Conservation (phyloP, 2,329 filamentous ascomycete species). For the Penicillium sp. region DNA sequence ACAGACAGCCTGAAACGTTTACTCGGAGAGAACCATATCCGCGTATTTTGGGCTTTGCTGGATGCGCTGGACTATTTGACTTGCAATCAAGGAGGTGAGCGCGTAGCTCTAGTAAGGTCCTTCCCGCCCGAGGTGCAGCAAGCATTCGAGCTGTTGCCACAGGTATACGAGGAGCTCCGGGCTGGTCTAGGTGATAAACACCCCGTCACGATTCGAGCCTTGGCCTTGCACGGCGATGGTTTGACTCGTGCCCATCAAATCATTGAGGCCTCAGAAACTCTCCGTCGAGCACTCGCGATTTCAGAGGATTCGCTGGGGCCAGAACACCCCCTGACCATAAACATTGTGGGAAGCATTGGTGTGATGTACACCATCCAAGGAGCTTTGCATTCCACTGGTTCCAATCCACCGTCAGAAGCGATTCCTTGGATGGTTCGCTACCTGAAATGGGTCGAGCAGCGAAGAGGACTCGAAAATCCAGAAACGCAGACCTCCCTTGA, state of each 20-base stretch:
- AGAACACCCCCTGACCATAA: conserved; percentile 34
- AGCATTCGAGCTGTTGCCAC: conserved; percentile 22
- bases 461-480: conserved; percentile 26
- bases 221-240: conserved; percentile 29
- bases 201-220: conserved; percentile 31
- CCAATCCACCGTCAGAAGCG: conserved; percentile 23
- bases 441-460: conserved; percentile 32
- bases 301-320: conserved; percentile 34
- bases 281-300: conserved; percentile 35
- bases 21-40: conserved; percentile 36
- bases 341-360: conserved; percentile 34
- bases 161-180: conserved; percentile 28
- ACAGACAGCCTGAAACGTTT: conserved; percentile 27
- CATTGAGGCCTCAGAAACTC: conserved; percentile 32
- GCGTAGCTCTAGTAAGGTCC: conserved; percentile 7
- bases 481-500: conserved; percentile 30
- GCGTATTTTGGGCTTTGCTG: conserved; percentile 25
- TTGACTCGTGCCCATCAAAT: conserved; percentile 26
- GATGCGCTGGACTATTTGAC: conserved; percentile 32
- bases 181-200: conserved; percentile 27
- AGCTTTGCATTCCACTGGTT: background rate
- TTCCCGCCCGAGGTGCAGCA: conserved; percentile 24
- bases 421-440: conserved; percentile 37
- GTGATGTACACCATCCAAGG: conserved; percentile 34
- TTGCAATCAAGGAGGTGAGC: conserved; percentile 21